These are phyloP conservation scores for Solidago caesia DNA, from an alignment of 129 eudicot species.

Conservation along the genomic window DNA sequence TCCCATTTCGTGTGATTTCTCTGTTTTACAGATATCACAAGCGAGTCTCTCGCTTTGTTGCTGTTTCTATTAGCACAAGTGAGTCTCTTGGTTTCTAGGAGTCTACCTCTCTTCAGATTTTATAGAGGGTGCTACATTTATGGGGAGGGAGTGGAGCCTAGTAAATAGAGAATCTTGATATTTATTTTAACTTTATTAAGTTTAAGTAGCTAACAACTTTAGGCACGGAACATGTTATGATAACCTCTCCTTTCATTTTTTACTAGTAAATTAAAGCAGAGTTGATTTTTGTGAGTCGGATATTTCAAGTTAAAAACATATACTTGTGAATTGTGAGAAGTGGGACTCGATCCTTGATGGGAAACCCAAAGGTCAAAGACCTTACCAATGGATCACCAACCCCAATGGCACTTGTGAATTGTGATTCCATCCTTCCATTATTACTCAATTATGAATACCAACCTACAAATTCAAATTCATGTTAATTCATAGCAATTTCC, in stretches of 20 bases:
- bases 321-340: too few relatives aligned
- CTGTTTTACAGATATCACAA: not conserved
- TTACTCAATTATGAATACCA: too few relatives aligned
- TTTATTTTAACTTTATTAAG: not conserved
- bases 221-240: slow-evolving; percentile 10
- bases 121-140: slow-evolving; percentile 21
- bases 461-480: too few relatives aligned
- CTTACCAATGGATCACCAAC: too few relatives aligned
- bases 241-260: not conserved
- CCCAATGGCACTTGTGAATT: too few relatives aligned
- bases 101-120: not conserved
- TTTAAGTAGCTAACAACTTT: not conserved
- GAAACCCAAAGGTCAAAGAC: too few relatives aligned
- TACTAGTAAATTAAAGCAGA: not conserved
- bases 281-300: not conserved
- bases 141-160: slow-evolving; percentile 3
- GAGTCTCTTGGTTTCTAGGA: slow-evolving; percentile 21
- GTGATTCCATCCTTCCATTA: too few relatives aligned
- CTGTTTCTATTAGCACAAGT: not conserved
- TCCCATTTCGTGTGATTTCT: not conserved
- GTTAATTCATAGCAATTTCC: too few relatives aligned
- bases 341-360: too few relatives aligned
- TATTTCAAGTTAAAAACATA: too few relatives aligned
- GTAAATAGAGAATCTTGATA: slow-evolving; percentile 15
- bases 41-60: not conserved